Conservation (phyloP, 768 basidiomycete species). For the Suillus lakei region DNA sequence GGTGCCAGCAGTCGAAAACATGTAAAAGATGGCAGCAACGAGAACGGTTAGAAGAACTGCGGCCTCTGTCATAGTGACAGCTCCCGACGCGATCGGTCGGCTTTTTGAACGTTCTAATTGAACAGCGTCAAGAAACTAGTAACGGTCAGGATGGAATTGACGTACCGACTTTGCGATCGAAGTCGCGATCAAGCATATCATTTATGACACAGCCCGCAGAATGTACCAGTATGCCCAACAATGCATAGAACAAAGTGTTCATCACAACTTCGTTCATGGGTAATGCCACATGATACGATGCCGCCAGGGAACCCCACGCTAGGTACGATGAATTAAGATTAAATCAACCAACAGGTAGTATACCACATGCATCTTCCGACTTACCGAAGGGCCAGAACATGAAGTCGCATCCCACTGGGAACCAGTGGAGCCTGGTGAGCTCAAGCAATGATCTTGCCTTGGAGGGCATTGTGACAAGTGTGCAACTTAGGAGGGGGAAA, state of each 20-base stretch:
- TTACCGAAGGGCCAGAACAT: constrained; percentile 6
- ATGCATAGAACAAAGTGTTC: constrained; percentile 3
- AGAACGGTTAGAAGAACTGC: constrained; percentile 43
- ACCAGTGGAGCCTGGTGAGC: constrained; percentile 5
- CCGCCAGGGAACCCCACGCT: constrained; percentile 2
- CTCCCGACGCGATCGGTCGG: constrained; percentile 54
- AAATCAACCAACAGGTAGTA: not conserved
- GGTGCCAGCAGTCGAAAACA: constrained; percentile 15
- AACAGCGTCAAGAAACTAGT: not conserved
- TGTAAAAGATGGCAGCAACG: constrained; percentile 13
- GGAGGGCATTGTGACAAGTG: not conserved
- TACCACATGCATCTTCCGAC: not conserved
- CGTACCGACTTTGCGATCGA: constrained; percentile 59
- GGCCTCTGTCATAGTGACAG: constrained; percentile 49
- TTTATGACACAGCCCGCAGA: constrained; percentile 60
- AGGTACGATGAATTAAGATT: not conserved
- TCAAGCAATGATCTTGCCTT: not conserved
- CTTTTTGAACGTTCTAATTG: constrained; percentile 50
- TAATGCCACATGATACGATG: constrained; percentile 1
- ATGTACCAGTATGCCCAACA: constrained; percentile 31
- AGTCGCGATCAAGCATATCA: constrained; percentile 56
- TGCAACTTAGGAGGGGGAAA: not conserved
- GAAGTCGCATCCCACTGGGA: constrained; percentile 1
- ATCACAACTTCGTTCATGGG: not conserved
- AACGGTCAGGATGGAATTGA: constrained; percentile 3